phyloP scores from a whole-genome alignment of 805 yeast species.

The Candida nitratophila region DNA sequence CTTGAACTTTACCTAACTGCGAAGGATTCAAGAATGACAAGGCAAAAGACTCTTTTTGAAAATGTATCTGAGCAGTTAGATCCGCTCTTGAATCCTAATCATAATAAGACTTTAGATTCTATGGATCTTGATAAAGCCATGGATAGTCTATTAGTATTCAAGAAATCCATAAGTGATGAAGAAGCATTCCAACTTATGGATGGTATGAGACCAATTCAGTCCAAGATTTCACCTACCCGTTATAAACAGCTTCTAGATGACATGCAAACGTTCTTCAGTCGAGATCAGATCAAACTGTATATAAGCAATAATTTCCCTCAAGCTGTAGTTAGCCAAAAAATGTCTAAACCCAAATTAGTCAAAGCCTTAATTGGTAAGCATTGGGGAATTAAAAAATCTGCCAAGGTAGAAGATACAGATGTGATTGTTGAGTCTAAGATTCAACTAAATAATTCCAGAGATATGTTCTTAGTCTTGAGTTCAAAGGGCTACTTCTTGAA shows the following conservation, averaged over 20 bases:
- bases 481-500: constrained; percentile 24
- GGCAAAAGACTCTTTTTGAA: neutral
- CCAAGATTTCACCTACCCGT: constrained; percentile 12
- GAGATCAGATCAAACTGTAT: constrained; percentile 14
- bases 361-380: constrained; percentile 13
- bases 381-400: constrained; percentile 19
- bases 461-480: constrained; percentile 25
- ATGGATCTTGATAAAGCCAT: constrained; percentile 23
- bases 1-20: neutral
- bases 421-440: constrained; percentile 16
- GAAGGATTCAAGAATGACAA: neutral
- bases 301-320: constrained; percentile 4
- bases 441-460: constrained; percentile 21
- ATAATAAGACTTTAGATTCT: constrained; percentile 5
- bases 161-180: constrained; percentile 15
- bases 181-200: constrained; percentile 20
- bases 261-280: constrained; percentile 13
- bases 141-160: constrained; percentile 22
- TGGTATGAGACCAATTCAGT: constrained; percentile 17
- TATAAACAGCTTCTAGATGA: constrained; percentile 14
- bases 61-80: neutral
- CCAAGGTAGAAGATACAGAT: constrained; percentile 9
- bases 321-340: neutral
- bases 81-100: neutral
- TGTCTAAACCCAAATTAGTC: constrained; percentile 14